Evolutionary conservation across 192 early-diverging fungal genomes (phyloP), one percentile per base, ranked within the genome.

Genomic region (Coemansia sp.): DNA sequence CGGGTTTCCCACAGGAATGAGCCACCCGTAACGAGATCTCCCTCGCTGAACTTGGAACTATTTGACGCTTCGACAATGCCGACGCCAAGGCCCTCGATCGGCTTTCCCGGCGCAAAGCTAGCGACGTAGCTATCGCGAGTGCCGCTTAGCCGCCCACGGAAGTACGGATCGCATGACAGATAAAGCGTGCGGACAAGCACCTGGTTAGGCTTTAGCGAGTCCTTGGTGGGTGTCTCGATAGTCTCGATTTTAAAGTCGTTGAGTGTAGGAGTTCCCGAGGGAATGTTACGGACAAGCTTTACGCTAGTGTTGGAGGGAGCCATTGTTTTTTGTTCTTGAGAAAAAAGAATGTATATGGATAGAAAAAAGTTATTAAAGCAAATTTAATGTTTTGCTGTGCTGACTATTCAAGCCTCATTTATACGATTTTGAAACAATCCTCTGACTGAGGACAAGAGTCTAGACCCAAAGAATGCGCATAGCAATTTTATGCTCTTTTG

Each of bases 51-150:
- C 6, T 80, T 68, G 22, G 76, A 24, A 58, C 80, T 85, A 34
- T 73, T 79, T 40, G 85, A 87, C 37, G 84, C 81, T 57, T 87
- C 61, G 3, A 95, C 89, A 17, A 84, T 60, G 23, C 72, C 83
- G 49, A 93, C 83, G 1, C 73, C 83, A 55, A 80, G 67, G 14
- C 86, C 87, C 30, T 57, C 49, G 39, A 93, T 66, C 9, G 89
- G 82, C 45, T 88, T 54, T 23, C 52, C 52, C 0, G 52, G 52
- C 23, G 46, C 56, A 22, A 57, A 57, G 56, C 56, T 57, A 21
- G 56, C 56, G 8, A 57, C 56, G 30, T 57, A 57, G 44, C 56
- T 42, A 19, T 57, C 44, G 56, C 56, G 40, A 9, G 56, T 21
- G 25, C 56, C 56, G 3, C 30, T 37, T n/a, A 57, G 23, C 15